phyloP scores from a whole-genome alignment of 2,329 filamentous ascomycete species.

The Trichoderma endophyticum region DNA sequence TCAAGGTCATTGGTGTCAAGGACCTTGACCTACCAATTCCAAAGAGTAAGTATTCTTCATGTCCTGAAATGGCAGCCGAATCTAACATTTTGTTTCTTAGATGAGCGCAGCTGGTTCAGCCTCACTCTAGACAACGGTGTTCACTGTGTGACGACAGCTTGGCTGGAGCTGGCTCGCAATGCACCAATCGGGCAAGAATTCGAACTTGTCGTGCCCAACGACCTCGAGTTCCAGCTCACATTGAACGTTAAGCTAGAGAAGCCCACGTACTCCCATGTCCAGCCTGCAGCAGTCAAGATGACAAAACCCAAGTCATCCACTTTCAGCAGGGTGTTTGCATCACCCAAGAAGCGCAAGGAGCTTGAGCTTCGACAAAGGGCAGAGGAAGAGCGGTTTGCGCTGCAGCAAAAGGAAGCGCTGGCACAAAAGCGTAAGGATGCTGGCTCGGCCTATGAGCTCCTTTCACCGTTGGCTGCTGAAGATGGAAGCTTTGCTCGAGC shows the following conservation, averaged over 20 bases:
- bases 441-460: slow-evolving; percentile 77
- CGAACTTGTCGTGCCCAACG: slow-evolving; percentile 92
- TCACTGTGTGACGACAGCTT: slow-evolving; percentile 94
- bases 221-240: slow-evolving; percentile 97
- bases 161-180: slow-evolving; percentile 86
- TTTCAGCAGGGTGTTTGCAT: slow-evolving; percentile 89
- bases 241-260: slow-evolving; percentile 92
- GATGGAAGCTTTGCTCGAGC: slow-evolving; percentile 93
- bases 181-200: slow-evolving; percentile 98
- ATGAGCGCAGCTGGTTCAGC: slow-evolving; percentile 90
- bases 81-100: slow-evolving; percentile 45
- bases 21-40: slow-evolving; percentile 89
- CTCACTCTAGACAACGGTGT: slow-evolving; percentile 97
- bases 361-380: slow-evolving; percentile 80
- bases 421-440: slow-evolving; percentile 60
- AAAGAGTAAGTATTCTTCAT: slow-evolving; percentile 61
- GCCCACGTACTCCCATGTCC: slow-evolving; percentile 58
- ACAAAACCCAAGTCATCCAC: slow-evolving; percentile 74
- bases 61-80: background rate
- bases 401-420: slow-evolving; percentile 61
- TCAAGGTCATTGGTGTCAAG: slow-evolving; percentile 98
- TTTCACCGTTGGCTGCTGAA: slow-evolving; percentile 80
- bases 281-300: slow-evolving; percentile 59
- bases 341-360: slow-evolving; percentile 95
- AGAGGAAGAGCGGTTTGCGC: slow-evolving; percentile 70